Conservation (phyloP, 2,329 filamentous ascomycete genomes). For the Paecilomyces dactylethromorphus region DNA sequence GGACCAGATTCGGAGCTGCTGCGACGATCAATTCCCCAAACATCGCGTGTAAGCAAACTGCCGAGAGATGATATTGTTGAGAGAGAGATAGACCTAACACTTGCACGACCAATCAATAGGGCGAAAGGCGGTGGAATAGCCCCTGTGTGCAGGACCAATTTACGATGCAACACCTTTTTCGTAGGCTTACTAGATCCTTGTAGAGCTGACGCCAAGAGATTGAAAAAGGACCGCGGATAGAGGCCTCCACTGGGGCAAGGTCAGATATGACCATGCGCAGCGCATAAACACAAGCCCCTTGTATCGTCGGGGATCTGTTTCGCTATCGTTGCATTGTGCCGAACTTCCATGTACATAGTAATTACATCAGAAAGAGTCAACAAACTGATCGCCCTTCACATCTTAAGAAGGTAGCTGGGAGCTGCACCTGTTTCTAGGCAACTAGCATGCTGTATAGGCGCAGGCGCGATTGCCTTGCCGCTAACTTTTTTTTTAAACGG, state of each 20-base stretch:
- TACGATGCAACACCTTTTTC: background rate
- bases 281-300: background rate
- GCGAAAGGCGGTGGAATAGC: background rate
- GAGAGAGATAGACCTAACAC: background rate
- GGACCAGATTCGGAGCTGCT: background rate
- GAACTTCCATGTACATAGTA: background rate
- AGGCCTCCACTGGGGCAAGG: background rate
- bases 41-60: background rate
- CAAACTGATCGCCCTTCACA: background rate
- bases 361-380: background rate
- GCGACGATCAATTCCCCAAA: background rate
- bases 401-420: background rate
- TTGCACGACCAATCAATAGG: background rate
- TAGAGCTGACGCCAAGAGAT: background rate
- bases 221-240: background rate
- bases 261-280: background rate
- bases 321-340: background rate
- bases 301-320: background rate
- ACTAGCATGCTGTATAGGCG: background rate
- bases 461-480: background rate
- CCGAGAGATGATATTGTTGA: background rate
- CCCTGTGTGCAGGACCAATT: background rate
- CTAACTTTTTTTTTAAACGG: background rate
- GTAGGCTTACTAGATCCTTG: background rate
- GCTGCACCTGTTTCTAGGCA: too few species aligned